A percentile compares a stretch with the other conserved stretches of the same genome.
Conservation (phyloP, 177 flowering plant genomes). For the Telopea speciosissima region DNA sequence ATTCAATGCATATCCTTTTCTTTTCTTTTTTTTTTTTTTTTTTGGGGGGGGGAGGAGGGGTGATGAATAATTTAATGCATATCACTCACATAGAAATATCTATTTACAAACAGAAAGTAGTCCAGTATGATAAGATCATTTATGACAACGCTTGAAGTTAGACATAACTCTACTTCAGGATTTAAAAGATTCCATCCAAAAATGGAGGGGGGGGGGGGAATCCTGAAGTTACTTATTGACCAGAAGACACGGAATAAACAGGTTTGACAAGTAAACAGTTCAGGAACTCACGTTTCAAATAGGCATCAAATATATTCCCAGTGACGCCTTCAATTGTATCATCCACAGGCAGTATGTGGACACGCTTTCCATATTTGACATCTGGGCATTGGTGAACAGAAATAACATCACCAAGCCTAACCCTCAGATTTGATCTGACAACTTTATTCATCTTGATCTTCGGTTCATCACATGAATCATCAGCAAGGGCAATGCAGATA, state of each 20-base stretch:
- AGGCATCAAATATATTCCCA: constrained; percentile 83
- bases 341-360: constrained; percentile 82
- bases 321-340: constrained; percentile 89
- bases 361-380: constrained; percentile 88
- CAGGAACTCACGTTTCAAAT: constrained; percentile 64
- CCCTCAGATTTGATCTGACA: constrained; percentile 76
- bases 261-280: neutral
- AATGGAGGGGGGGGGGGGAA: no score
- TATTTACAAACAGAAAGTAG: no score
- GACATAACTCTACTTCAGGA: no score
- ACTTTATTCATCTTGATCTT: constrained; percentile 91
- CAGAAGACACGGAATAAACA: neutral
- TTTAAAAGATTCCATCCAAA: no score
- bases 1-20: no score
- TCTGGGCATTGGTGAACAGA: constrained; percentile 91
- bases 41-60: no score
- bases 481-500: constrained; percentile 70
- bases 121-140: no score
- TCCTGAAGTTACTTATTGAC: no score
- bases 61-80: no score
- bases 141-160: no score
- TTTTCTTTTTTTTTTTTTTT: no score
- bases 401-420: constrained; percentile 83
- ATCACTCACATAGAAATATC: no score
- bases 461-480: constrained; percentile 84